Conservation (phyloP, 208 protist genomes). For the Phytomonas sp. region DNA sequence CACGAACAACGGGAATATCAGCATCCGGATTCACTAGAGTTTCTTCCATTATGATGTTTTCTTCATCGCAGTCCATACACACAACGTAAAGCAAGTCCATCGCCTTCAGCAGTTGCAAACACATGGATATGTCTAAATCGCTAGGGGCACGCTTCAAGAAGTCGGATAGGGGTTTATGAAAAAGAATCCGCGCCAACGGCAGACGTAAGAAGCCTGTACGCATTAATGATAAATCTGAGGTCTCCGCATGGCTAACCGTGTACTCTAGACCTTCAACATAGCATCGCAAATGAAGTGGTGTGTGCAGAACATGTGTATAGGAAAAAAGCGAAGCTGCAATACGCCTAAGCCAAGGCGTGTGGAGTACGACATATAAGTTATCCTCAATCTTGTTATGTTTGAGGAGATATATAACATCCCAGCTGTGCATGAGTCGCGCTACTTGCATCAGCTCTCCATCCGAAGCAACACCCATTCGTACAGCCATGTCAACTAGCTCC, state of each 20-base stretch:
- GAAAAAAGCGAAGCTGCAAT: conserved; percentile 77
- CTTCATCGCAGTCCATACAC: conserved; percentile 54
- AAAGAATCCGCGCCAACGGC: conserved; percentile 71
- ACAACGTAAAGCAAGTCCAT: conserved; percentile 73
- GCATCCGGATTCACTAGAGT: conserved; percentile 40
- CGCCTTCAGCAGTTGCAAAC: conserved; percentile 60
- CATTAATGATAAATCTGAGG: conserved; percentile 68
- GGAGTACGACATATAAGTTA: conserved; percentile 67
- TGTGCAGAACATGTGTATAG: conserved; percentile 77
- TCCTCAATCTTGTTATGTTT: conserved; percentile 51
- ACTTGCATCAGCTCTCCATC: conserved; percentile 67
- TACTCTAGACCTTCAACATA: conserved; percentile 84
- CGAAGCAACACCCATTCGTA: conserved; percentile 56
- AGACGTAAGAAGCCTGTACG: conserved; percentile 66
- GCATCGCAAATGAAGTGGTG: conserved; percentile 72
- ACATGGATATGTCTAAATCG: conserved; percentile 75
- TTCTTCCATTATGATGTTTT: conserved; percentile 55
- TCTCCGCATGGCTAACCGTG: conserved; percentile 56
- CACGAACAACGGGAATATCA: conserved; percentile 21
- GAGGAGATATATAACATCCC: conserved; percentile 82
- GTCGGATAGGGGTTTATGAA: conserved; percentile 46
- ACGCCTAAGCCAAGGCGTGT: conserved; percentile 71
- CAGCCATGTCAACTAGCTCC: conserved; percentile 65
- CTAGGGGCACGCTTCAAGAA: conserved; percentile 45
- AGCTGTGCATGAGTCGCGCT: conserved; percentile 75